These are phyloP conservation scores for Rhodotorula taiwanensis DNA, from an alignment of 768 basidiomycete genomes.

Conservation along the genomic window DNA sequence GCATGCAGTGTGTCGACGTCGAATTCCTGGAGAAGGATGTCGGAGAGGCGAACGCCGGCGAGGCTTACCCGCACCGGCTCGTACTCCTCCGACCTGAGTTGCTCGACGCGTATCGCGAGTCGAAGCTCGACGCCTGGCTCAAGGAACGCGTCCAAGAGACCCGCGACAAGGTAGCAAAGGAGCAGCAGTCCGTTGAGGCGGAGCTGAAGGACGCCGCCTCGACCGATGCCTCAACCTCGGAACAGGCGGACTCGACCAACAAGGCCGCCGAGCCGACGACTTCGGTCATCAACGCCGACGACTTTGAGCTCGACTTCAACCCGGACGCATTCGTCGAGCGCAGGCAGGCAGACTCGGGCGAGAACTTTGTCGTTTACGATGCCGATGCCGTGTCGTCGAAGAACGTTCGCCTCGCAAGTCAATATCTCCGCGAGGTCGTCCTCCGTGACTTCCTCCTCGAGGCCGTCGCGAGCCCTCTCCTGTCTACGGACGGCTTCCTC, in stretches of 20 bases:
- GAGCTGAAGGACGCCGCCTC: conserved; percentile 41
- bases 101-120: conserved; percentile 48
- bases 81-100: conserved; percentile 48
- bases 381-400: conserved; percentile 46
- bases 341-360: conserved; percentile 18
- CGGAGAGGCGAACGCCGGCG: conserved; percentile 11
- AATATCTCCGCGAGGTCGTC: conserved; percentile 45
- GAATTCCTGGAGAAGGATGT: conserved; percentile 49
- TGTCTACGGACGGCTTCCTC: conserved; percentile 46
- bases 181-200: conserved; percentile 32
- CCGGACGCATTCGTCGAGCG: conserved; percentile 49
- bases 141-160: conserved; percentile 40
- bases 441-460: conserved; percentile 45
- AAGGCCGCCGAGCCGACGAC: conserved; percentile 22
- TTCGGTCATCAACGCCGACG: conserved; percentile 44
- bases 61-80: conserved; percentile 47
- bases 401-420: conserved; percentile 48
- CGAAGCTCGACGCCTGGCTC: conserved; percentile 46
- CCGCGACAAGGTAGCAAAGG: conserved; percentile 31
- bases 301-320: conserved; percentile 48
- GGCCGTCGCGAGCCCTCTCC: conserved; percentile 41
- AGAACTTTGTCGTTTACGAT: conserved; percentile 37
- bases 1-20: conserved; percentile 48
- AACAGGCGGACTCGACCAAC: conserved; percentile 25
- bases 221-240: conserved; percentile 16